A percentile compares a stretch with the other conserved stretches of the same genome.
Evolutionary conservation across 345 rosid species (phyloP).

Genomic region (Leavenworthia alabamica): DNA sequence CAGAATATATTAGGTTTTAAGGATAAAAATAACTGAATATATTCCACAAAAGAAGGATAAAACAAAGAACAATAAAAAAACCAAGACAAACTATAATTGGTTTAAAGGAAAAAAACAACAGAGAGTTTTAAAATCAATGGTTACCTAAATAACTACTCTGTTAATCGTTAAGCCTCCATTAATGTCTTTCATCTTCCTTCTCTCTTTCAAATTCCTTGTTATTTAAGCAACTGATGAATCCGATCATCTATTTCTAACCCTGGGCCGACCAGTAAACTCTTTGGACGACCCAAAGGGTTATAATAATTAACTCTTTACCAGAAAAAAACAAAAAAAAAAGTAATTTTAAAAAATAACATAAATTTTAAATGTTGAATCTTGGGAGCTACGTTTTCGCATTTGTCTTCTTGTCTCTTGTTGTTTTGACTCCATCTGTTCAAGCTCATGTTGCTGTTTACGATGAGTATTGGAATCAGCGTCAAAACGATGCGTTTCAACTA

Average conservation of each 20-base stretch:
- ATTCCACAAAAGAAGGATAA: conserved; percentile 28
- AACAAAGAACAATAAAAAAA: conserved; percentile 10
- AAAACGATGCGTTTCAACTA: conserved; percentile 26
- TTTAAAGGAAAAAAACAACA: not conserved
- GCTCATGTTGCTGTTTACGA: conserved; percentile 42
- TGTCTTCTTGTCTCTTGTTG: conserved; percentile 11
- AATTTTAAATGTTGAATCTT: conserved; percentile 27
- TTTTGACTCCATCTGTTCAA: conserved; percentile 8
- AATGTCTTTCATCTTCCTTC: conserved; percentile 6
- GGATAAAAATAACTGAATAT: conserved; percentile 15
- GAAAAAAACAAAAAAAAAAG: not conserved
- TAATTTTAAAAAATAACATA: too few relatives aligned
- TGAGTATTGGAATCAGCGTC: conserved; percentile 49
- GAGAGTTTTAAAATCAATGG: conserved; percentile 16
- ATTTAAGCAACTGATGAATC: conserved; percentile 25
- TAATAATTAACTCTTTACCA: conserved; percentile 4
- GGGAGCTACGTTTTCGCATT: conserved; percentile 17
- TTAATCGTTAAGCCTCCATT: conserved; percentile 27
- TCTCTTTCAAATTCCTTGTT: conserved; percentile 20
- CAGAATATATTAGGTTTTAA: not conserved
- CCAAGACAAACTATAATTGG: conserved; percentile 26
- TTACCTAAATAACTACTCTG: conserved; percentile 18
- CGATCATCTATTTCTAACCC: conserved; percentile 22
- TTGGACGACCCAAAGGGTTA: too few relatives aligned
- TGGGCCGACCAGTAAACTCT: conserved; percentile 31